Base-by-base conservation (phyloP, 208 protist species). In the Trypanosoma boissoni region DNA sequence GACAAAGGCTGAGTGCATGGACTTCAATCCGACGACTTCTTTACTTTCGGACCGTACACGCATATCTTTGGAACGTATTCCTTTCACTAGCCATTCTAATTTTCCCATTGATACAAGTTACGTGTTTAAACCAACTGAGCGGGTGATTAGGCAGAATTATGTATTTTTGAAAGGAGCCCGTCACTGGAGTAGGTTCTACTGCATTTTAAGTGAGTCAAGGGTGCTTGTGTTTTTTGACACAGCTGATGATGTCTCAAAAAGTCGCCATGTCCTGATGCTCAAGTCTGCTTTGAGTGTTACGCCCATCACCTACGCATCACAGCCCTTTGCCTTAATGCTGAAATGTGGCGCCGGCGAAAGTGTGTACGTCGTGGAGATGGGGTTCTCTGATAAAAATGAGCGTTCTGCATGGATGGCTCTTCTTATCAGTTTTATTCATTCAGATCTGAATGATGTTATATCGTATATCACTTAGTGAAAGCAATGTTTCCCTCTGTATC, bases 191-290 rank as follows among this genome's bases (percentile, higher is more conserved):
- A 43, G 39, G 23, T 8, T 58, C 2, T 58, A 58, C 20, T 58
- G 53, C 36, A 28, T 58, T 27, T 41, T 58, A 18, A 58, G 53
- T 29, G 39, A 58, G 34, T 10, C 34, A 1, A 45, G 20, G 23
- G 23, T 41, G 16, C n/a, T 58, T 46, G n/a, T 58, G 21, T 58
- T 58, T 32, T 58, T 58, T 48, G 53, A 58, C 21, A 46, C 14
- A 21, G 20, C 53, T 16, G 24, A 58, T 31, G 53, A 58, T 48
- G 34, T 58, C 36, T 58, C 39, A 24, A 34, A 58, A 18, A 58
- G 36, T 21, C 53, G 53, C 39, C 53, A 58, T 36, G 36, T 58
- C 21, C 26, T 58, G 31, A 37, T 26, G 3, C 37, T 58, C 12
- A 10, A 45, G 10, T 12, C 26, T 18, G 20, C 48, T 9, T 32